Evolutionary conservation across 2,329 filamentous ascomycete species (phyloP), one percentile per base, ranked within the genome.

Genomic region (Colletotrichum abscissum): DNA sequence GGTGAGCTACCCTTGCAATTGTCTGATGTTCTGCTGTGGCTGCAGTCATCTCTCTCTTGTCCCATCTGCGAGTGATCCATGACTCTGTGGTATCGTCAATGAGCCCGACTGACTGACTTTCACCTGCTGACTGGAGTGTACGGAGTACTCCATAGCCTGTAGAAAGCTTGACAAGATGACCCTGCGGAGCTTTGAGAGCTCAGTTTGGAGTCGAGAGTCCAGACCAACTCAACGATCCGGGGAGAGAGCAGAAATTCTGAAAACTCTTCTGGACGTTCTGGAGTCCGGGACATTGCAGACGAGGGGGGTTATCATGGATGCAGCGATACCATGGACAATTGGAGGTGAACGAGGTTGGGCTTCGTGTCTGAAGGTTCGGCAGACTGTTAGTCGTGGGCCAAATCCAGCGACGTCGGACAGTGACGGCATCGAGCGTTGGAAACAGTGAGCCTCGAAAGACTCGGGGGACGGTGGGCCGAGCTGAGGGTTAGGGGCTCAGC

Each of bases 401-500:
- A 58, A 73, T 42, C 7, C 56, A 70, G 56, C 55, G 55, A 70
- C 35, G 56, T 57, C 58, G 35, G 60, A 73, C 67, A 73, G 71
- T 73, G 67, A 63, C 71, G 71, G 67, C 62, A 66, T 52, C 60
- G 24, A 38, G 33, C 22, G 42, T 46, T 62, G 9, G 46, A 62
- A 26, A 73, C 71, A 57, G 67, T 73, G 71, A 52, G 42, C 46
- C 7, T 62, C 54, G 5, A 55, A 65, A 73, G 28, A 46, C 63
- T 71, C 71, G 67, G 71, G 55, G 67, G 49, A 28, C 46, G 67
- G 71, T 73, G 71, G 70, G 60, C 55, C 67, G 67, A 73, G 57
- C 33, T 65, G 54, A 42, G 67, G 35, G 56, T 63, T 71, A 73
- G 56, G 71, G 60, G 66, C 69, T 69, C 58, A 56, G 59, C 57